A percentile compares a stretch with the other conserved stretches of the same genome.
These are phyloP conservation scores for Hanseniaspora sp. DNA, from an alignment of 1,139 yeast species.

Conservation along the genomic window DNA sequence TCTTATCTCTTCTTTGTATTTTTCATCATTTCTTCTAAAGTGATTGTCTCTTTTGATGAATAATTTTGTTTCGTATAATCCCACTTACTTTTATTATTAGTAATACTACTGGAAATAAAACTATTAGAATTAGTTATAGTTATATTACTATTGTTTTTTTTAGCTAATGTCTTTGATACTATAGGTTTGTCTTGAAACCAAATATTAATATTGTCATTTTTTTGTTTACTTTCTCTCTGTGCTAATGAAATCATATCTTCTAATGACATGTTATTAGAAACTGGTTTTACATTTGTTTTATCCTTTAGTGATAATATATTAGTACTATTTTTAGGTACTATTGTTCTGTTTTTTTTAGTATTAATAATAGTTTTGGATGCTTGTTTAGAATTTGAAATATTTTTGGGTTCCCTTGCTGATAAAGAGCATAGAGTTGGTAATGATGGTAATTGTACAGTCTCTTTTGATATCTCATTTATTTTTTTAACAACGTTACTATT, in stretches of 20 bases:
- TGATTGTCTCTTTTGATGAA: background rate
- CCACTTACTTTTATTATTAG: background rate
- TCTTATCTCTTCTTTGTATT: background rate
- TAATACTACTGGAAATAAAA: background rate
- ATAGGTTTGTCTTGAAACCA: constrained; percentile 9
- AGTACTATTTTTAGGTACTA: background rate
- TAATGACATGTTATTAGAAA: constrained; percentile 2
- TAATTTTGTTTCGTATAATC: constrained; percentile 10
- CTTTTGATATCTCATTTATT: too few species aligned
- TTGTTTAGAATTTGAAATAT: too few species aligned
- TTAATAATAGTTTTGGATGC: too few species aligned
- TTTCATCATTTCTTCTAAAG: background rate
- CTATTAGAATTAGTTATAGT: background rate
- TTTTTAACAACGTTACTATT: background rate
- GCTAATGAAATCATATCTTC: constrained; percentile 11
- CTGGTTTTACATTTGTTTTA: background rate
- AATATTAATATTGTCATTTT: background rate
- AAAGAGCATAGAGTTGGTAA: background rate
- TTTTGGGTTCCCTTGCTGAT: background rate
- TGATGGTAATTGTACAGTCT: background rate
- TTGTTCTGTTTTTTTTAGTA: too few species aligned
- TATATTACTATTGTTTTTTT: background rate
- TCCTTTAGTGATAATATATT: background rate
- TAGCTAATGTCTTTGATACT: background rate
- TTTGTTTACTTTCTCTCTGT: background rate